Evolutionary conservation across 1,284 basidiomycete species (phyloP).

Genomic region (Omphalotus olearius): DNA sequence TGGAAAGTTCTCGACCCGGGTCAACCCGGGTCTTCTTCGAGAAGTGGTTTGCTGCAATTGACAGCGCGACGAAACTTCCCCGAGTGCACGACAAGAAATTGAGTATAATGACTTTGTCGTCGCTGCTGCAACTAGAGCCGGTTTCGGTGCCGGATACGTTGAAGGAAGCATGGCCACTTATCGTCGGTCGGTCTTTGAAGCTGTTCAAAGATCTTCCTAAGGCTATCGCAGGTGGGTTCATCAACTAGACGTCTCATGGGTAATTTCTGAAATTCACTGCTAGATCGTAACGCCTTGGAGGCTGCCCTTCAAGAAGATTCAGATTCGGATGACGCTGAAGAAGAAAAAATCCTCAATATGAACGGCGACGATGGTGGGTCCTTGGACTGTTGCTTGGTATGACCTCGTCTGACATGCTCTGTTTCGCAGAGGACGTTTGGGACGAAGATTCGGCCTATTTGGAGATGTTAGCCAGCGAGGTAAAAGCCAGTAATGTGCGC

Average conservation of each 20-base stretch:
- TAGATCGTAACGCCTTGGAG: constrained; percentile 67
- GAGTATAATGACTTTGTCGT: constrained; percentile 71
- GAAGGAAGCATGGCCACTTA: constrained; percentile 68
- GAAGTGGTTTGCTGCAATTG: constrained; percentile 74
- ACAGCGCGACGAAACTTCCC: constrained; percentile 54
- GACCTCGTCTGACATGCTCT: constrained; percentile 6
- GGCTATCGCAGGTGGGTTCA: constrained; percentile 56
- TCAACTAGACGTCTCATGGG: constrained; percentile 18
- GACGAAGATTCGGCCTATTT: constrained; percentile 81
- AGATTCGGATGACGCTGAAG: constrained; percentile 54
- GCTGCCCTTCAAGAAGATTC: constrained; percentile 55
- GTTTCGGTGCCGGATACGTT: constrained; percentile 52
- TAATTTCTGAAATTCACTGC: constrained; percentile 4
- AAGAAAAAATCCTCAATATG: constrained; percentile 62
- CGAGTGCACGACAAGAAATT: constrained; percentile 93
- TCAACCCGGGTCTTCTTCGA: constrained; percentile 72
- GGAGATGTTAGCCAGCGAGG: constrained; percentile 79
- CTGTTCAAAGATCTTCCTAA: constrained; percentile 74
- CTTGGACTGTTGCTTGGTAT: background rate
- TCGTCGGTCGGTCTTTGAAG: constrained; percentile 64
- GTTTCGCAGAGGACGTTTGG: constrained; percentile 67
- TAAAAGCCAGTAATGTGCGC: constrained; percentile 24
- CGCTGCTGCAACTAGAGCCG: constrained; percentile 66
- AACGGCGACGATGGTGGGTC: constrained; percentile 68
- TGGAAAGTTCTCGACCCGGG: constrained; percentile 61